Base-by-base conservation (phyloP, 495 filamentous ascomycete species). In the Aspergillus funiculosus region DNA sequence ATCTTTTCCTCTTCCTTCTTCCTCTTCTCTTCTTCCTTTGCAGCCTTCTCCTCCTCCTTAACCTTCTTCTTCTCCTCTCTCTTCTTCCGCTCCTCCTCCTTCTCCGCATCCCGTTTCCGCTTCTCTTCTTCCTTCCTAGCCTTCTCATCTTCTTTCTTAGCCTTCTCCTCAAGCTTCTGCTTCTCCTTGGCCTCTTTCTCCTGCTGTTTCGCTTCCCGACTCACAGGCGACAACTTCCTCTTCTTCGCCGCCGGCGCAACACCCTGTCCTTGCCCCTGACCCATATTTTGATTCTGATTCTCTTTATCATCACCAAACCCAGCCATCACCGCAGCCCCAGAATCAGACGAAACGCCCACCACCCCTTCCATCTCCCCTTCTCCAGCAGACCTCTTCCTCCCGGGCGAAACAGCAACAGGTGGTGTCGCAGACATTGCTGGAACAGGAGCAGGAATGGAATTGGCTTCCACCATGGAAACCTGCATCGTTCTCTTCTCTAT, bases 41-140 rank as follows among this genome's bases (percentile, higher is more conserved):
- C 65, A 17, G 60, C 63, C 58, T 79, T 82, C 49, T 82, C 85
- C 39, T 82, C 77, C 39, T 84, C 77, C 47, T 74, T 82, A 17
- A 73, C 73, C 53, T 63, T 85, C 73, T 40, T 78, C 67, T 74
- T 77, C 71, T 62, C 55, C 14, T 58, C 54, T 28, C 47, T 45
- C 44, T 39, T 41, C 40, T 54, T 53, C n/a, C 54, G 50, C 32
- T 54, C 51, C 20, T 58, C 64, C 51, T 62, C 67, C 5, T 58
- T 57, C 38, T 64, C 61, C 0, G 49, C 57, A 17, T 64, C 65
- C 47, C 68, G 63, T 0, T 59, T 43, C 9, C 69, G 53, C 46
- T 67, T 68, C 43, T 77, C 65, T 13, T 65, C 61, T 48, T 71
- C 73, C 52, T 66, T 65, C 11, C 54, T 55, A 3, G 63, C 54